Conservation (phyloP, 2,329 filamentous ascomycete genomes). For the Aureobasidium sp. region DNA sequence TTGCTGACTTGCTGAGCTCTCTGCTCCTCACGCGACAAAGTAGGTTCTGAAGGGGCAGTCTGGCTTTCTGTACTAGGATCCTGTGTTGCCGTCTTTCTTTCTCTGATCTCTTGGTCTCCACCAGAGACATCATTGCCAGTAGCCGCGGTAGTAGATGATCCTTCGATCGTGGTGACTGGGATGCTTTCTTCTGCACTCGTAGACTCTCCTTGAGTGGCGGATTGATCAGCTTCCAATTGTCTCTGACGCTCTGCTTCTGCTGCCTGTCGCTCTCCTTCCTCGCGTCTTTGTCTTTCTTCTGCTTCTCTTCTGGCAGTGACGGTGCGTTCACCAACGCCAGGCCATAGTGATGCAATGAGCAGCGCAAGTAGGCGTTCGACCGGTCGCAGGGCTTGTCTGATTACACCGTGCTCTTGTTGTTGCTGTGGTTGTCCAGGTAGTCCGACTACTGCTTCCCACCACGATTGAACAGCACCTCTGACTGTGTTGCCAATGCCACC, state of each 20-base stretch:
- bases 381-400: constrained; percentile 34
- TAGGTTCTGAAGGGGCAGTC: neutral
- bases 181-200: neutral
- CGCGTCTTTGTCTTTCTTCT: constrained; percentile 30
- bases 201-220: neutral
- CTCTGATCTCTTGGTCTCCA: neutral
- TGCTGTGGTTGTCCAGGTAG: constrained; percentile 17
- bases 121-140: neutral
- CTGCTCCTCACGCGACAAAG: neutral
- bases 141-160: neutral
- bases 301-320: constrained; percentile 46
- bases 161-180: neutral
- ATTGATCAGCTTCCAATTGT: neutral
- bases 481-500: constrained; percentile 14
- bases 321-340: constrained; percentile 55
- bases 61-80: neutral
- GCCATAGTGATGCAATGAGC: constrained; percentile 56
- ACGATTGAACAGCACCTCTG: constrained; percentile 30
- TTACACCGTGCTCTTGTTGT: constrained; percentile 20
- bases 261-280: constrained; percentile 14
- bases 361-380: constrained; percentile 52
- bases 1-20: neutral
- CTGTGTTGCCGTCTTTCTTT: neutral
- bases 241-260: constrained; percentile 14
- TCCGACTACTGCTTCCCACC: constrained; percentile 40